Base-by-base conservation (phyloP, 805 yeast genomes). In the Zygotorulaspora chibaensis region DNA sequence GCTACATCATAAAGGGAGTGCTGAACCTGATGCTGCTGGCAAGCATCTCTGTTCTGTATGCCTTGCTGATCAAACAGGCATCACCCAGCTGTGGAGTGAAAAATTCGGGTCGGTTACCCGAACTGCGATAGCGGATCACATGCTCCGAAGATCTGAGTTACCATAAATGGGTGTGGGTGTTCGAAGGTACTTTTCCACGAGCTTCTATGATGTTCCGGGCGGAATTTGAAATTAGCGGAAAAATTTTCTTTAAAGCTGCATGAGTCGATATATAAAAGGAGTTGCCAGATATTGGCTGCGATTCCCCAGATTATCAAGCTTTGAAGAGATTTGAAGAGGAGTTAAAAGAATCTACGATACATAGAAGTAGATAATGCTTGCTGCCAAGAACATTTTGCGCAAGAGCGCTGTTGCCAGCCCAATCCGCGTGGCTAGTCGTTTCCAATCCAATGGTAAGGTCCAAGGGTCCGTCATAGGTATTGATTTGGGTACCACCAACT, bases 401-500 rank as follows among this genome's bases (percentile, higher is more conserved):
- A 57, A 48, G 40, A 46, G 53, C 23, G 45, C 45, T 33, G 40
- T 41, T 37, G 46, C 52, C 18, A 33, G 38, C 17, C 48, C 58
- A 8, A 25, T 53, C 35, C 55, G 61, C 40, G 49, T 58, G 37
- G 59, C 65, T 20, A 50, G 58, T 40, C 68, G 70, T 59, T 57
- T 62, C 45, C 66, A 66, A 50, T 65, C 69, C 30, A 59, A 63
- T 33, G 36, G 38, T 12, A 66, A 66, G 47, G 68, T 65, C 11
- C 65, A 64, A 54, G 69, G 69, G 36, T 51, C 65, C 17, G 90
- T 86, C 12, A 80, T 86, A 47, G 95, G 95, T 59, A 86, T 86
- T 57, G 95, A 86, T 69, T 70, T 86, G 50, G 95, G 95, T 52
- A 86, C 95, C 42, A 86, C 95, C 47, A 86, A 86, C 70, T 84